A percentile compares a stretch with the other conserved stretches of the same genome.
Conservation (phyloP, 441 rosid species). For the Populus trichocarpa region DNA sequence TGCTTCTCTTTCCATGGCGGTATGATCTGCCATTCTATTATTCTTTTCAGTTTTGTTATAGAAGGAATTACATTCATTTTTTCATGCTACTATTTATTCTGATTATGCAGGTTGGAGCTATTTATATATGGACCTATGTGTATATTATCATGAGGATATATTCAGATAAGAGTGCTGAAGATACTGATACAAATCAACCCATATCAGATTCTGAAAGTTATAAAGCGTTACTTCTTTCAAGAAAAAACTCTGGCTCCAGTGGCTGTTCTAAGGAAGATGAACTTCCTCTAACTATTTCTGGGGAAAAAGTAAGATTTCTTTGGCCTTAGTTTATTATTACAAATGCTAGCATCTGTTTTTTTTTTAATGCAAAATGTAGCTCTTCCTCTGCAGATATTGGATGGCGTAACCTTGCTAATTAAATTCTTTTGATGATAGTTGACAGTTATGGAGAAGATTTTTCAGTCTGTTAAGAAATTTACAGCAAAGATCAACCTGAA, state of each 20-base stretch:
- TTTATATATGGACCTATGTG: conserved; percentile 38
- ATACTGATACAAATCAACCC: background rate
- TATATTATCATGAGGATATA: conserved; percentile 34
- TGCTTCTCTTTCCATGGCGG: conserved; percentile 46
- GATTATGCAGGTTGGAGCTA: conserved; percentile 24
- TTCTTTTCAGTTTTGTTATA: background rate
- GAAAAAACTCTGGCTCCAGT: conserved; percentile 1
- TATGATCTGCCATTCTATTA: conserved; percentile 6
- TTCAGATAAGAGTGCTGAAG: conserved; percentile 5
- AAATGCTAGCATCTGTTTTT: background rate
- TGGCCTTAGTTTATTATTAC: background rate
- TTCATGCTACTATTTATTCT: background rate
- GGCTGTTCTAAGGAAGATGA: background rate
- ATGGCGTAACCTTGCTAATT: background rate
- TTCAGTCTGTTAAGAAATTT: conserved; percentile 5
- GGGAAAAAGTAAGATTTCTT: background rate
- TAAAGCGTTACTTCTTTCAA: conserved; percentile 15
- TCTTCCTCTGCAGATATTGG: background rate
- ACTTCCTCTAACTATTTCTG: background rate
- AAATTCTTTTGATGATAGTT: conserved; percentile 15
- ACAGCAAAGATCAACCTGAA: conserved; percentile 27
- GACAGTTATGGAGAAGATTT: conserved; percentile 10
- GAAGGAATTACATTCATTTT: background rate
- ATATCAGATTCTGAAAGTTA: background rate
- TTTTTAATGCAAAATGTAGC: background rate